These are phyloP conservation scores for Starmerella potacharoeniae DNA, from an alignment of 805 yeast species.

Conservation along the genomic window DNA sequence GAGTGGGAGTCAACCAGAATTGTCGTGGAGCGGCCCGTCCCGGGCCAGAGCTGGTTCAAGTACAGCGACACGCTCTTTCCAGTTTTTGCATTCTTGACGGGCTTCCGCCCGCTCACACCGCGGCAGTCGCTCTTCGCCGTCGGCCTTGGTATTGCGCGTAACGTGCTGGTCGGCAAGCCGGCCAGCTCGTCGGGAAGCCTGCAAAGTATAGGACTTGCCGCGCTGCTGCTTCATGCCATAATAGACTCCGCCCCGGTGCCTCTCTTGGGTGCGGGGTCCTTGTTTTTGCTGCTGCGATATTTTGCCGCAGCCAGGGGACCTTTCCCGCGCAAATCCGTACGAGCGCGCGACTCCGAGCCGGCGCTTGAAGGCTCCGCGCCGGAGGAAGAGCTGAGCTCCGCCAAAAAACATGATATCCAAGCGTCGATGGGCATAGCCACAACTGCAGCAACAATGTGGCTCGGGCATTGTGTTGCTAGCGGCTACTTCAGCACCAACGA, in stretches of 20 bases:
- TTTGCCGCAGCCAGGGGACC: constrained; percentile 14
- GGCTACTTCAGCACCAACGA: constrained; percentile 21
- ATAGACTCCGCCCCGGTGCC: constrained; percentile 15
- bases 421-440: constrained; percentile 30
- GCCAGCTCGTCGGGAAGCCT: constrained; percentile 25
- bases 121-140: constrained; percentile 17
- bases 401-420: constrained; percentile 21
- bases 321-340: no score
- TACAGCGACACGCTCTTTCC: constrained; percentile 24
- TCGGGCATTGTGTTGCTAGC: constrained; percentile 28
- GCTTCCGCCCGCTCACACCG: constrained; percentile 21
- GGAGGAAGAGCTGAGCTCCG: constrained; percentile 26
- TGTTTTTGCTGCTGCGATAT: constrained; percentile 24
- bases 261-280: constrained; percentile 21
- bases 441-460: constrained; percentile 31
- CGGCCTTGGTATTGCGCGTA: constrained; percentile 27
- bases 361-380: no score
- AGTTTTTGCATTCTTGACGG: constrained; percentile 25
- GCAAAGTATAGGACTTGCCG: constrained; percentile 26
- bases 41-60: not conserved
- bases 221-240: constrained; percentile 16
- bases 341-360: no score
- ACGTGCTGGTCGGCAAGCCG: constrained; percentile 12
- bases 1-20: not conserved
- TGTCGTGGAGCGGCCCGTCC: not conserved